Evolutionary conservation across 73 alveolate genomes (phyloP).

Genomic region (Stentor coeruleus): DNA sequence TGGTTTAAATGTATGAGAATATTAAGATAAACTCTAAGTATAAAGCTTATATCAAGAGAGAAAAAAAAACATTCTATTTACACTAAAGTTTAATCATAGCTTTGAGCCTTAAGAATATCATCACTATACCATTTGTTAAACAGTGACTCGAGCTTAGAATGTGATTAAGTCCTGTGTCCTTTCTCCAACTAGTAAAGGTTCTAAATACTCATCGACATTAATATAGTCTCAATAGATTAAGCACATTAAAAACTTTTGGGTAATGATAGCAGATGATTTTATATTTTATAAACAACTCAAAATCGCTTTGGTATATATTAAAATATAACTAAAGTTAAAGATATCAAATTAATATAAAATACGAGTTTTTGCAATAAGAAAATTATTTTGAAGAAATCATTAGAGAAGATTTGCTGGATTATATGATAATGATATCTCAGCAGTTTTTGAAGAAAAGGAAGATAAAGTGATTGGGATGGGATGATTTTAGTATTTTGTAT

Average conservation of each 20-base stretch:
- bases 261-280: slow-evolving; percentile 66
- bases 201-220: slow-evolving; percentile 57
- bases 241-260: slow-evolving; percentile 42
- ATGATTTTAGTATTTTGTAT: slow-evolving; percentile 66
- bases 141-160: background rate
- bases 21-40: slow-evolving; percentile 13
- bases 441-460: slow-evolving; percentile 39
- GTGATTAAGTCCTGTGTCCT: background rate
- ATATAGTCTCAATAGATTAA: slow-evolving; percentile 50
- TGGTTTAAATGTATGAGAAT: no score
- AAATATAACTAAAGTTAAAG: slow-evolving; percentile 16
- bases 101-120: background rate
- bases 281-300: slow-evolving; percentile 62
- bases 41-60: slow-evolving; percentile 24
- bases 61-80: background rate
- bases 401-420: slow-evolving; percentile 38
- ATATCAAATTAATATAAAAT: slow-evolving; percentile 36
- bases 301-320: slow-evolving; percentile 64
- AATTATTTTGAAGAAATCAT: slow-evolving; percentile 61
- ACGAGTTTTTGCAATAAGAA: slow-evolving; percentile 57
- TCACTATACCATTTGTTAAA: background rate
- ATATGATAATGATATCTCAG: slow-evolving; percentile 43
- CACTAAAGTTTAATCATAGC: background rate
- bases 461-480: slow-evolving; percentile 25
- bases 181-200: background rate